Conservation (phyloP, 176 grass and related monocot genomes). For the Raddia guianensis region DNA sequence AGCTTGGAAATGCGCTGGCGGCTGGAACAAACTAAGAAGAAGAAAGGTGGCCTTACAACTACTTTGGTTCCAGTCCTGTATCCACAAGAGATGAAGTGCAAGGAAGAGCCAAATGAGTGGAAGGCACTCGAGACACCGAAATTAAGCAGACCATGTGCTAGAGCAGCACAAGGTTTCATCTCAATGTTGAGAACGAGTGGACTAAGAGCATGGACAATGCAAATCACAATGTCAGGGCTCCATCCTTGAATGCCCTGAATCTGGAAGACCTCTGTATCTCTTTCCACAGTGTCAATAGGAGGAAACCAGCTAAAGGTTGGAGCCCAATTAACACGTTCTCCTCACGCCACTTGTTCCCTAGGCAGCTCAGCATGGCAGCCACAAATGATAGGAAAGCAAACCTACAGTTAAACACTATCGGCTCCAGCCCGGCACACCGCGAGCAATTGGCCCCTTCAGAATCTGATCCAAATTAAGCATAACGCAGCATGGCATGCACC, state of each 20-base stretch:
- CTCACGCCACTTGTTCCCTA: not conserved
- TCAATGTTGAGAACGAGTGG: not conserved
- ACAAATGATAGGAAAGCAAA: not conserved
- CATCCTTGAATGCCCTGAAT: not conserved
- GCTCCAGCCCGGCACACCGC: not conserved
- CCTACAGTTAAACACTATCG: not conserved
- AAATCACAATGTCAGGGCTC: not conserved
- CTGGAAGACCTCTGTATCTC: not conserved
- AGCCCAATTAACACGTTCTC: not conserved
- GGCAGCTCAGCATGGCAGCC: not conserved
- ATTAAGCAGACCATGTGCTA: too few species aligned
- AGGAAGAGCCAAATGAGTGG: too few species aligned
- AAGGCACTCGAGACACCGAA: too few species aligned
- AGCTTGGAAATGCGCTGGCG: too few species aligned
- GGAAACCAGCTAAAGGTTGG: too few species aligned
- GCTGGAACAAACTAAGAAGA: too few species aligned
- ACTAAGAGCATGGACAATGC: conserved; percentile 1
- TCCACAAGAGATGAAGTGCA: too few species aligned
- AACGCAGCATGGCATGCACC: not conserved
- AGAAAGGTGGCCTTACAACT: too few species aligned
- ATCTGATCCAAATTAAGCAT: conserved; percentile 27
- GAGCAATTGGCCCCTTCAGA: conserved; percentile 39
- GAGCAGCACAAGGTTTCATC: not conserved
- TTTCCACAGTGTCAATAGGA: not conserved
- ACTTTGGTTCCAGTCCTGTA: too few species aligned